Conservation (phyloP, 1,284 basidiomycete species). For the Ustilago xerochloae region DNA sequence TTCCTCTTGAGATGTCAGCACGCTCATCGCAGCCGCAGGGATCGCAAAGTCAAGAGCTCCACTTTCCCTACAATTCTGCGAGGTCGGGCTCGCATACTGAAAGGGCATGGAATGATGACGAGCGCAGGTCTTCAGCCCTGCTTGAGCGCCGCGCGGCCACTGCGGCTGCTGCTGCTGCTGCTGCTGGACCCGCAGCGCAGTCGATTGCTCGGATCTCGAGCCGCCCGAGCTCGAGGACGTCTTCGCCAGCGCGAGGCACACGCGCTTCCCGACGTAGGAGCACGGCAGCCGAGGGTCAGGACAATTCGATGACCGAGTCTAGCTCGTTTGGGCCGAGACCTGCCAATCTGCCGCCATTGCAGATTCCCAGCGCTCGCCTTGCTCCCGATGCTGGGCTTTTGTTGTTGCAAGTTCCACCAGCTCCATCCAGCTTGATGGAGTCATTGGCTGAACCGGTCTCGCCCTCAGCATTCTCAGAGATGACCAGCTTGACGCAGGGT, state of each 20-base stretch:
- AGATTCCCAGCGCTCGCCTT: slow-evolving; percentile 17
- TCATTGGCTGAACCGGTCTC: slow-evolving; percentile 25
- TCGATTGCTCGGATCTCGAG: slow-evolving; percentile 6
- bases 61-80: slow-evolving; percentile 7
- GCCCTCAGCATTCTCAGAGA: slow-evolving; percentile 41
- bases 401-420: slow-evolving; percentile 2
- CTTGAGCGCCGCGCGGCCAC: slow-evolving; percentile 30
- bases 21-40: neutral
- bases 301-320: neutral
- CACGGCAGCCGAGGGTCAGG: slow-evolving; percentile 14
- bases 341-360: slow-evolving; percentile 18
- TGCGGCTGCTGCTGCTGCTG: slow-evolving; percentile 10
- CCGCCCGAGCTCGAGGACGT: slow-evolving; percentile 24
- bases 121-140: slow-evolving; percentile 13
- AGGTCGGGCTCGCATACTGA: neutral
- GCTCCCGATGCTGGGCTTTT: slow-evolving; percentile 4
- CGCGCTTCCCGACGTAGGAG: slow-evolving; percentile 30
- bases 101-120: slow-evolving; percentile 3
- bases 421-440: slow-evolving; percentile 1
- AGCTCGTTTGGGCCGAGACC: slow-evolving; percentile 19
- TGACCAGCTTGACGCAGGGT: slow-evolving; percentile 45
- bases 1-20: slow-evolving; percentile 3
- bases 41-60: neutral
- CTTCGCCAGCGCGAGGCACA: slow-evolving; percentile 27
- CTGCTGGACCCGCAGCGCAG: neutral